Evolutionary conservation across 345 rosid genomes (phyloP), one percentile per base, ranked within the genome.

Genomic region (Aquilaria malaccensis): DNA sequence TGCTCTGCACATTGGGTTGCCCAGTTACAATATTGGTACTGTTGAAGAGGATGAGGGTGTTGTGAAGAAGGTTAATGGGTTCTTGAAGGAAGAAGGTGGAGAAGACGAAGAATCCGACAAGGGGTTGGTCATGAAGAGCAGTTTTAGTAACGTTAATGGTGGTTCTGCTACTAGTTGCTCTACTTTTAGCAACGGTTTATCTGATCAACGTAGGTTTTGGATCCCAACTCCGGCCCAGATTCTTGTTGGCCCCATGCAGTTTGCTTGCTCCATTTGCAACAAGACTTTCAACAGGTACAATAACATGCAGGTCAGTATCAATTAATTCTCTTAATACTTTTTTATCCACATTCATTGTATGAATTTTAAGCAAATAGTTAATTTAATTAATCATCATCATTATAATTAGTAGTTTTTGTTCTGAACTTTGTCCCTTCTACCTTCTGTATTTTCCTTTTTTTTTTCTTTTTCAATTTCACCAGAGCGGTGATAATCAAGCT

Each of bases 271-370:
- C 67, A 83, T 87, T 6, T 84, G 95, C 63, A 79, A 63, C 79
- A 87, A 87, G 69, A 87, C 88, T 73, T 87, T 87, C 83, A 85
- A 87, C 79, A 83, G 95, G 79, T 87, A 82, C 85, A 87, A 87
- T 65, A 87, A 85, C 79, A 87, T 87, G 90, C 95, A 87, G 95
- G 95, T 87, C n/a, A 72, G 76, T 68, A 51, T 9, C 53, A 15
- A 22, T 56, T 4, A 11, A n/a, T 56, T 48, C 11, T 50, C 50
- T 52, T 57, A 13, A 54, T 30, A 0, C 43, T 37, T 37, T 37
- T 37, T 37, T 37, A 9, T 37, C 43, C 43, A 22, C 0, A 22
- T 22, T 22, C 22, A 22, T 22, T 22, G 22, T 22, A 22, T 22
- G 22, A 22, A 22, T 22, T 22, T 22, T 22, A 22, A 22, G 22